Base-by-base conservation (phyloP, 768 basidiomycete genomes). In the Porphyrellus cyaneotinctus region DNA sequence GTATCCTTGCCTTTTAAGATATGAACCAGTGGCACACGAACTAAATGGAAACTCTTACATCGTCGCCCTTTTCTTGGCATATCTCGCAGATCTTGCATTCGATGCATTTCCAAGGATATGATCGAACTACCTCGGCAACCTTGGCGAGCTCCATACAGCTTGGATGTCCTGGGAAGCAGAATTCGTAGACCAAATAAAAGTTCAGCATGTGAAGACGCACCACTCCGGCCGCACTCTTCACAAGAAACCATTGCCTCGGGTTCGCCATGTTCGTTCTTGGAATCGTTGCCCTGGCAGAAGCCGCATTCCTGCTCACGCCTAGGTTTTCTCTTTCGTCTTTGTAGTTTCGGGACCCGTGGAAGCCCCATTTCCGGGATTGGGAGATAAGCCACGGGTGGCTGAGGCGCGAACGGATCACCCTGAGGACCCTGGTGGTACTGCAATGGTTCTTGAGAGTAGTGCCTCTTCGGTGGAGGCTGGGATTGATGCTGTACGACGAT, bases 81-180 rank as follows among this genome's bases (percentile, higher is more conserved):
- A 91, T 74, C 72, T 94, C 91, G 67, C 95, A 98, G 52, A 75
- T 84, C 75, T 95, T 97, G 75, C 95, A 97, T 58, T 94, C 91
- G 32, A 84, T 79, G 65, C 95, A 98, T 54, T 81, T 80, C 95
- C 95, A 97, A 15, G 78, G 74, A 66, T 95, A 95, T 24, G 77
- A 75, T 51, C 78, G 75, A 46, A 94, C 74, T n/a, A 78, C 74
- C 36, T 83, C 77, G 17, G 77, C 78, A 45, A 88, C 75, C 46
- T 77, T 74, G 39, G 73, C 70, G 30, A 85, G 77, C 58, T 85
- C 71, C 75, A 95, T 78, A 66, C 95, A 98, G 42, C 82, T 85
- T n/a, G 87, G 87, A 69, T 98, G 95, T 26, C 87, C 92, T 91
- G 51, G 37, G 39, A 50, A 38, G 15, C 10, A 49, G 1, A 35